A percentile compares a stretch with the other conserved stretches of the same genome.
Evolutionary conservation across 2,329 filamentous ascomycete species (phyloP).

Genomic region (Mollisiaceae sp.): DNA sequence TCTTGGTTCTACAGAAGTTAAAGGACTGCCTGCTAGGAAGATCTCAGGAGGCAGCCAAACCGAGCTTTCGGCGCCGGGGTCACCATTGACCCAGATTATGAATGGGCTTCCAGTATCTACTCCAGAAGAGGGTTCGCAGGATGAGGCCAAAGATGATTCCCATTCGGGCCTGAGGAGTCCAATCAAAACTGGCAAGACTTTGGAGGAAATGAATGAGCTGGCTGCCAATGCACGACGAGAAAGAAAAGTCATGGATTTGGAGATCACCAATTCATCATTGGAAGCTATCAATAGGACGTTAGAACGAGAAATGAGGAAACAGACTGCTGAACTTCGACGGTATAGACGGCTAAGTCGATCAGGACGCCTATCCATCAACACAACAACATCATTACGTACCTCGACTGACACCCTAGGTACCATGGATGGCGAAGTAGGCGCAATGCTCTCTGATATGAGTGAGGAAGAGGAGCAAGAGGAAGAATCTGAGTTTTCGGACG

Average conservation of each 20-base stretch:
- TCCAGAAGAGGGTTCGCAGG: slow-evolving; percentile 31
- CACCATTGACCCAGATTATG: slow-evolving; percentile 31
- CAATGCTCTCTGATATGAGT: slow-evolving; percentile 54
- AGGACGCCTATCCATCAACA: slow-evolving; percentile 70
- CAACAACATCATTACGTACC: slow-evolving; percentile 53
- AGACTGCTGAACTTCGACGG: slow-evolving; percentile 84
- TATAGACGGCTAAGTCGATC: slow-evolving; percentile 86
- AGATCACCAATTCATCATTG: slow-evolving; percentile 95
- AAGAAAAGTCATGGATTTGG: slow-evolving; percentile 92
- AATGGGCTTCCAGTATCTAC: slow-evolving; percentile 32
- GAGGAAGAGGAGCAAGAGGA: slow-evolving; percentile 54
- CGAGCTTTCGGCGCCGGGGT: slow-evolving; percentile 27
- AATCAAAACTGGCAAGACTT: slow-evolving; percentile 57
- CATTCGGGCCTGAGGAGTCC: slow-evolving; percentile 44
- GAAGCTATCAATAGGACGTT: slow-evolving; percentile 93
- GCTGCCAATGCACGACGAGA: slow-evolving; percentile 90
- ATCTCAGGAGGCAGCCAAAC: slow-evolving; percentile 31
- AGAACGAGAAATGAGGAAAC: slow-evolving; percentile 89
- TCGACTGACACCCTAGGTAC: slow-evolving; percentile 51
- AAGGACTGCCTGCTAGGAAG: slow-evolving; percentile 28
- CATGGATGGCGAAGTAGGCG: slow-evolving; percentile 45
- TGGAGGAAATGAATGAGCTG: slow-evolving; percentile 72
- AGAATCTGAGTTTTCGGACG: slow-evolving; percentile 57
- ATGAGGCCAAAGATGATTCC: slow-evolving; percentile 12
- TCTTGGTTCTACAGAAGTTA: slow-evolving; percentile 33